Conservation (phyloP, 805 yeast species). For the Metschnikowia chrysomelidarum region DNA sequence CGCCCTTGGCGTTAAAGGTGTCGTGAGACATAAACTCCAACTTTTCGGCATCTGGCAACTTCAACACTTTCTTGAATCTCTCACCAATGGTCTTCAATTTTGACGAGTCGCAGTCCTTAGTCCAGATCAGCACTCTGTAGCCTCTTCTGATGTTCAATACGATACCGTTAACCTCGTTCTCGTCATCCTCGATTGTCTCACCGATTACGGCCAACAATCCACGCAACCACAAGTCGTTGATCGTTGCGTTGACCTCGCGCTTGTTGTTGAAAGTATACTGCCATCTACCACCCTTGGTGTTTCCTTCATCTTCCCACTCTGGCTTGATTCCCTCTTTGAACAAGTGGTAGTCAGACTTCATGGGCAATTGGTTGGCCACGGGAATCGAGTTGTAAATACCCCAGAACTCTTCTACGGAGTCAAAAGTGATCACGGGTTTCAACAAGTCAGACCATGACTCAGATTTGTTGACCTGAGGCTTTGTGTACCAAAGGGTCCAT, state of each 20-base stretch:
- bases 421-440: constrained; percentile 88
- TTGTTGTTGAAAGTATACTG: constrained; percentile 63
- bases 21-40: constrained; percentile 79
- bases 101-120: constrained; percentile 67
- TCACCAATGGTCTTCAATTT: constrained; percentile 75
- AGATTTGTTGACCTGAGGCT: constrained; percentile 74
- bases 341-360: constrained; percentile 90
- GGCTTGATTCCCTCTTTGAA: constrained; percentile 94
- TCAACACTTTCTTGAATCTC: constrained; percentile 81
- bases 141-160: constrained; percentile 81
- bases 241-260: constrained; percentile 54
- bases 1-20: constrained; percentile 43
- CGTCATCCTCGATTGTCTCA: constrained; percentile 84
- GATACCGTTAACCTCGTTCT: constrained; percentile 88
- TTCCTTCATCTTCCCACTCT: constrained; percentile 95
- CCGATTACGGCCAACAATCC: constrained; percentile 89
- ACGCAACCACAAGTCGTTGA: constrained; percentile 91
- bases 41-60: constrained; percentile 68
- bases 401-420: constrained; percentile 99
- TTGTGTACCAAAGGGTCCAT: constrained; percentile 98
- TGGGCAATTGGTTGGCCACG: constrained; percentile 83
- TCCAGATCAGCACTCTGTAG: constrained; percentile 90
- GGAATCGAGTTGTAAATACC: constrained; percentile 95
- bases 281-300: constrained; percentile 95
- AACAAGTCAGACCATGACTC: constrained; percentile 92